A percentile compares a stretch with the other conserved stretches of the same genome.
Conservation (phyloP, 768 basidiomycete species). For the Boletus pseudopeckii region DNA sequence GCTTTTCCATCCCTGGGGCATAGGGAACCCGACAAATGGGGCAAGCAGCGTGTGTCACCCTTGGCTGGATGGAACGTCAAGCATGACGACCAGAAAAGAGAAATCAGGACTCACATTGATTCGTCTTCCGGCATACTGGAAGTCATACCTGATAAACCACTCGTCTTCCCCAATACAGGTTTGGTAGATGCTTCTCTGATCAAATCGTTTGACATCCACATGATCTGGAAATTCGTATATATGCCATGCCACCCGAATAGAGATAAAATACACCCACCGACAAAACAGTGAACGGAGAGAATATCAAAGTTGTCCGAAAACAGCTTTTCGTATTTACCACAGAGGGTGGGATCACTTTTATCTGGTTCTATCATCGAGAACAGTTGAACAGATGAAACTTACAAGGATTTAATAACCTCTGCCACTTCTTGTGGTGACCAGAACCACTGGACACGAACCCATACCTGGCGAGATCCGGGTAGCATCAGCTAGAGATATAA, state of each 20-base stretch:
- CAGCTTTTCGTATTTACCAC: slow-evolving; percentile 49
- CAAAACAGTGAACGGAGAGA: slow-evolving; percentile 43
- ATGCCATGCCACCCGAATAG: neutral
- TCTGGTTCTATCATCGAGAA: neutral
- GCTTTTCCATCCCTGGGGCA: slow-evolving; percentile 36
- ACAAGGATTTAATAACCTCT: slow-evolving; percentile 47
- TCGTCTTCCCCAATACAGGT: slow-evolving; percentile 35
- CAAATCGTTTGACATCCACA: slow-evolving; percentile 33
- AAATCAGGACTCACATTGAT: slow-evolving; percentile 34
- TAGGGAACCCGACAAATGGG: slow-evolving; percentile 44
- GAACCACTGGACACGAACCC: slow-evolving; percentile 53
- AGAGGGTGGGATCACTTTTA: slow-evolving; percentile 36
- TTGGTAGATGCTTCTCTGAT: slow-evolving; percentile 40
- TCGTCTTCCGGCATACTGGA: slow-evolving; percentile 33
- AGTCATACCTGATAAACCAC: slow-evolving; percentile 49
- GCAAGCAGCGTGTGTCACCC: slow-evolving; percentile 38
- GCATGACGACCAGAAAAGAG: neutral
- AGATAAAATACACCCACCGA: slow-evolving; percentile 34
- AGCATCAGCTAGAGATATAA: neutral
- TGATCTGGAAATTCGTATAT: slow-evolving; percentile 27
- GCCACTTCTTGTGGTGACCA: slow-evolving; percentile 50
- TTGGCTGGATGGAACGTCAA: slow-evolving; percentile 35
- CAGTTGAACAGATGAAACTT: slow-evolving; percentile 13
- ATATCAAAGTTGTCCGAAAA: slow-evolving; percentile 48
- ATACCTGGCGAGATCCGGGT: slow-evolving; percentile 38